Evolutionary conservation across 345 rosid genomes (phyloP).

Genomic region (Populus nigra): DNA sequence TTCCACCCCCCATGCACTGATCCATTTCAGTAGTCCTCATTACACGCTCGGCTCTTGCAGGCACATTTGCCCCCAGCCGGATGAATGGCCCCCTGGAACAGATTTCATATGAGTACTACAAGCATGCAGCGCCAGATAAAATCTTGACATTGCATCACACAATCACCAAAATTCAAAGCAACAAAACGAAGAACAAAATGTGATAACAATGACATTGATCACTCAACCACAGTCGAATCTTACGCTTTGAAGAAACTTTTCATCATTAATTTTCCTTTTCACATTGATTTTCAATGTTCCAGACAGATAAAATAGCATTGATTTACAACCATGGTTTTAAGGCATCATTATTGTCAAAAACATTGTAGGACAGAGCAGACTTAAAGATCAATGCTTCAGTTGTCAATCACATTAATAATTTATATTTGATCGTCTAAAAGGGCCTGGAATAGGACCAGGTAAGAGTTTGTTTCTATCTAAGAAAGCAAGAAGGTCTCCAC

Average conservation of each 20-base stretch:
- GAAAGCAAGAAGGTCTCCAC: constrained; percentile 7
- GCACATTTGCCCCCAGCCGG: constrained; percentile 50
- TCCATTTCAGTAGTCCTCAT: no score
- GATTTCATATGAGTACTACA: background rate
- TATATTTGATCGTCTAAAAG: constrained; percentile 6
- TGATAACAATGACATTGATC: background rate
- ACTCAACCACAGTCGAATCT: background rate
- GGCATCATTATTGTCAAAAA: background rate
- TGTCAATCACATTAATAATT: background rate
- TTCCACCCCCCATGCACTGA: no score
- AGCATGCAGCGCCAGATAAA: background rate
- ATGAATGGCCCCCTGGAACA: constrained; percentile 44
- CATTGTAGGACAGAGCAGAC: no score
- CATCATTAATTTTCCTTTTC: background rate
- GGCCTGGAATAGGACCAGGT: background rate
- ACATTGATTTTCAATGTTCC: no score
- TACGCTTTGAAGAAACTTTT: background rate
- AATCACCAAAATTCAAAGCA: background rate
- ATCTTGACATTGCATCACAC: background rate
- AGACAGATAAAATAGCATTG: no score
- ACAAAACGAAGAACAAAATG: background rate
- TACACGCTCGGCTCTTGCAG: constrained; percentile 48
- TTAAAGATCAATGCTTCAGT: background rate
- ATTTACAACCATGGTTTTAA: background rate
- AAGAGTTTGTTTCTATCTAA: constrained; percentile 1